Base-by-base conservation (phyloP, 2,329 filamentous ascomycete genomes). In the Camillea tinctor region DNA sequence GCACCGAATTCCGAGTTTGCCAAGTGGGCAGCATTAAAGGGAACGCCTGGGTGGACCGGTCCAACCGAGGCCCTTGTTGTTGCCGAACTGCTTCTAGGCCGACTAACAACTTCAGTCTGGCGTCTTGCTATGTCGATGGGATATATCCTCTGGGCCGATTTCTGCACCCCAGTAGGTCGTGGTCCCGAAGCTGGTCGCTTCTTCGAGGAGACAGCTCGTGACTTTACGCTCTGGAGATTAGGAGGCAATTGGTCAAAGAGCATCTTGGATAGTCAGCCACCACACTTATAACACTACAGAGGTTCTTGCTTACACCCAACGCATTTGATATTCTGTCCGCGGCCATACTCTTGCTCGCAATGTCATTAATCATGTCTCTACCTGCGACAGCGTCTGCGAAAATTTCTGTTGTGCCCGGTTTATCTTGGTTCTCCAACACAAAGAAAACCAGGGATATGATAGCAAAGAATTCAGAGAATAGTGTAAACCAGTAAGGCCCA, bases 191-290 rank as follows among this genome's bases (percentile, higher is more conserved):
- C 84, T 2, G 84, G 79, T 40, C 86, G 80, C 71, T 88, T 88
- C 70, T 83, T 86, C 11, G 78, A 82, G 56, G 74, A 75, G 22
- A 71, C 67, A 17, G 74, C 71, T 52, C 73, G 77, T 51, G 71
- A 69, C 60, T 75, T 78, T 54, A 71, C 75, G 58, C 76, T 84
- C 68, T 88, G 88, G 36, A 96, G 79, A 59, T 84, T 84, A 55
- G 90, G 88, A 1, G 93, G 92, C 1, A 98, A 77, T 70, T 93
- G 87, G 61, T 95, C 91, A 72, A 98, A 97, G 7, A 97, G 82
- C 54, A 82, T 82, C 91, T 95, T 68, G 13, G 21, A 52, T 57
- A 54, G 54, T 71, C 60, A 70, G 72, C 61, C 30, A 44, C 52
- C 23, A 23, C 53, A 50, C 67, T 44, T 69, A 49, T 59, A 40